These are phyloP conservation scores for Phlebopus sp. DNA, from an alignment of 1,284 basidiomycete genomes.

Conservation along the genomic window DNA sequence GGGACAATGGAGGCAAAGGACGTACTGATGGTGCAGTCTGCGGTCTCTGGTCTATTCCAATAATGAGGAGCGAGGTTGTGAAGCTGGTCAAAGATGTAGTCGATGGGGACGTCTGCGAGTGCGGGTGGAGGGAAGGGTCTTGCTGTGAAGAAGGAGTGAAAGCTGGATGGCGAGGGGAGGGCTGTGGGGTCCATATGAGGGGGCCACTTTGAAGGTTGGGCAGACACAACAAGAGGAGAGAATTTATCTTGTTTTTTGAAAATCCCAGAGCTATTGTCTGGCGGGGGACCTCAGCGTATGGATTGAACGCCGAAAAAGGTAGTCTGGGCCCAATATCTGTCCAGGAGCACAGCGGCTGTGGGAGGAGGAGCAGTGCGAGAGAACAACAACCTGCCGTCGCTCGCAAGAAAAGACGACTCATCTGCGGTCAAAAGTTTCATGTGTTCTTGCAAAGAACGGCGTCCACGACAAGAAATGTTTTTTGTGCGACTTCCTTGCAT, in stretches of 20 bases:
- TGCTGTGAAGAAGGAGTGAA: slow-evolving; percentile 43
- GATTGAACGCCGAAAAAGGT: slow-evolving; percentile 34
- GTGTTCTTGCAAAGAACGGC: neutral
- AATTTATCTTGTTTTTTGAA: slow-evolving; percentile 17
- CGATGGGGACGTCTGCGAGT: slow-evolving; percentile 59
- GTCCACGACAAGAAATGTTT: neutral
- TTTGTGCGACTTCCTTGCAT: slow-evolving; percentile 1
- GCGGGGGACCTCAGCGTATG: slow-evolving; percentile 13
- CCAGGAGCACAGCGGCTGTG: neutral
- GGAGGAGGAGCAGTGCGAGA: slow-evolving; percentile 1
- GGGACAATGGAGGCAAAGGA: neutral
- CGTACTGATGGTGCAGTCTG: slow-evolving; percentile 73
- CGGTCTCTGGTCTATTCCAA: slow-evolving; percentile 69
- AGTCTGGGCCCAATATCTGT: slow-evolving; percentile 34
- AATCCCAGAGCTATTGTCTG: slow-evolving; percentile 36
- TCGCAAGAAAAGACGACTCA: neutral
- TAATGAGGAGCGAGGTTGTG: slow-evolving; percentile 61
- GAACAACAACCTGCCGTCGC: neutral
- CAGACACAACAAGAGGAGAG: neutral
- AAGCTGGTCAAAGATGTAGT: slow-evolving; percentile 69
- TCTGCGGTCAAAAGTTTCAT: neutral
- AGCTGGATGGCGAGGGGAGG: too few relatives aligned
- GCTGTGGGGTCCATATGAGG: slow-evolving; percentile 24
- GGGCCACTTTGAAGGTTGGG: neutral
- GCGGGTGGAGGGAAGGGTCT: slow-evolving; percentile 62